Evolutionary conservation across 805 yeast species (phyloP).

Genomic region (Myxozyma vanderwaltii): DNA sequence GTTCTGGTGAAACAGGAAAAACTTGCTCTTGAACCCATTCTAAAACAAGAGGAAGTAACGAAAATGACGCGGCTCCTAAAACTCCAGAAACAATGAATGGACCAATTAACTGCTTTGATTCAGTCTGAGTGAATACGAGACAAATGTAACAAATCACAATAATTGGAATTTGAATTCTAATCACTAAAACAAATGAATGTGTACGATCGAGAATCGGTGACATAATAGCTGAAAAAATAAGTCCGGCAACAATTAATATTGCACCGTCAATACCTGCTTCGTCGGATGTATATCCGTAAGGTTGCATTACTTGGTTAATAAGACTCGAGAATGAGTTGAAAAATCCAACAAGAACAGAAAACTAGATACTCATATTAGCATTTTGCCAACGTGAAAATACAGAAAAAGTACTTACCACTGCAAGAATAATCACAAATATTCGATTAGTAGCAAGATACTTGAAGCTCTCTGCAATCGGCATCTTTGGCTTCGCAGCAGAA

Average conservation of each 20-base stretch:
- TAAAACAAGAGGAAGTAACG: slow-evolving; percentile 40
- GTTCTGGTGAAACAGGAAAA: slow-evolving; percentile 42
- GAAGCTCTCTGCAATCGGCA: slow-evolving; percentile 35
- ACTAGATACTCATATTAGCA: slow-evolving; percentile 23
- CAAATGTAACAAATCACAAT: slow-evolving; percentile 40
- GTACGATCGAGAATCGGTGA: slow-evolving; percentile 41
- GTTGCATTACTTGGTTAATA: slow-evolving; percentile 41
- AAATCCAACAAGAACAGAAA: slow-evolving; percentile 42
- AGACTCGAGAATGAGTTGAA: slow-evolving; percentile 42
- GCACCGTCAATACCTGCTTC: slow-evolving; percentile 44
- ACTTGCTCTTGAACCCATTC: slow-evolving; percentile 43
- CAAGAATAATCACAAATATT: slow-evolving; percentile 25
- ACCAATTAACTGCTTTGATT: slow-evolving; percentile 37
- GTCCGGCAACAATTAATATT: slow-evolving; percentile 39
- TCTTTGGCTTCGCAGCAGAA: slow-evolving; percentile 38
- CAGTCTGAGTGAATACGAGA: slow-evolving; percentile 40
- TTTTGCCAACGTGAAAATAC: slow-evolving; percentile 1
- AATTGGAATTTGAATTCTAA: slow-evolving; percentile 38
- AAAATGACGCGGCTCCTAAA: slow-evolving; percentile 41
- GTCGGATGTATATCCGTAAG: slow-evolving; percentile 42
- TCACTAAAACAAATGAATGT: slow-evolving; percentile 35
- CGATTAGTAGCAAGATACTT: slow-evolving; percentile 25
- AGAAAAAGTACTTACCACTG: slow-evolving; percentile 3
- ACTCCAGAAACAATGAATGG: slow-evolving; percentile 41
- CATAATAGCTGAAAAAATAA: slow-evolving; percentile 38